These are phyloP conservation scores for Ophiocordyceps camponoti-leonardi DNA, from an alignment of 2,329 filamentous ascomycete genomes.

Conservation along the genomic window DNA sequence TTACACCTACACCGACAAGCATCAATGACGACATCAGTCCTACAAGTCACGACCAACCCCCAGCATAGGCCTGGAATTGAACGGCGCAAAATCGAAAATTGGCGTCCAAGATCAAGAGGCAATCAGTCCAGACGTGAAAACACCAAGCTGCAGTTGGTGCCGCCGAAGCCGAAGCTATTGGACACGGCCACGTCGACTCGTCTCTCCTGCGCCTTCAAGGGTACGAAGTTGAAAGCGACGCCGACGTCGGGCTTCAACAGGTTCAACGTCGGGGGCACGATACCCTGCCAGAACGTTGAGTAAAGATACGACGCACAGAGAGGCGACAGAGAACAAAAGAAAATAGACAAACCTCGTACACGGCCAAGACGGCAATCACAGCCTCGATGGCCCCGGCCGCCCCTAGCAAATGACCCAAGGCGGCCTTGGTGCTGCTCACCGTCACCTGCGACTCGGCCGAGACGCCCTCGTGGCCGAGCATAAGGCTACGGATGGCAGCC, in stretches of 20 bases:
- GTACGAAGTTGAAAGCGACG: slow-evolving; percentile 74
- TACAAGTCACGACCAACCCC: background rate
- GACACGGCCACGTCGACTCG: slow-evolving; percentile 60
- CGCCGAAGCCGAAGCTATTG: slow-evolving; percentile 96
- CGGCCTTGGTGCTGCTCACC: slow-evolving; percentile 86
- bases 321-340: background rate
- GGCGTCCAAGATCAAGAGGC: too few relatives aligned
- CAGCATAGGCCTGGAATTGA: background rate
- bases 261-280: slow-evolving; percentile 76
- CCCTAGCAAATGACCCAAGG: slow-evolving; percentile 78
- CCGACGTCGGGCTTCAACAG: slow-evolving; percentile 47
- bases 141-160: slow-evolving; percentile 82
- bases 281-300: slow-evolving; percentile 36
- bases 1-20: background rate
- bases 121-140: slow-evolving; percentile 30
- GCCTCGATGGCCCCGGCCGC: slow-evolving; percentile 85
- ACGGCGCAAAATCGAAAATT: background rate
- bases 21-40: too few relatives aligned
- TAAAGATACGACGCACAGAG: background rate
- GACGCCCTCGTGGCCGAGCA: slow-evolving; percentile 57
- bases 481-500: slow-evolving; percentile 57
- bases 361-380: slow-evolving; percentile 64
- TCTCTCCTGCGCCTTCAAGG: slow-evolving; percentile 51
- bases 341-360: slow-evolving; percentile 44
- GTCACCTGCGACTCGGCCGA: slow-evolving; percentile 47